phyloP scores from a whole-genome alignment of 768 basidiomycete species.

The Boletus edulis region DNA sequence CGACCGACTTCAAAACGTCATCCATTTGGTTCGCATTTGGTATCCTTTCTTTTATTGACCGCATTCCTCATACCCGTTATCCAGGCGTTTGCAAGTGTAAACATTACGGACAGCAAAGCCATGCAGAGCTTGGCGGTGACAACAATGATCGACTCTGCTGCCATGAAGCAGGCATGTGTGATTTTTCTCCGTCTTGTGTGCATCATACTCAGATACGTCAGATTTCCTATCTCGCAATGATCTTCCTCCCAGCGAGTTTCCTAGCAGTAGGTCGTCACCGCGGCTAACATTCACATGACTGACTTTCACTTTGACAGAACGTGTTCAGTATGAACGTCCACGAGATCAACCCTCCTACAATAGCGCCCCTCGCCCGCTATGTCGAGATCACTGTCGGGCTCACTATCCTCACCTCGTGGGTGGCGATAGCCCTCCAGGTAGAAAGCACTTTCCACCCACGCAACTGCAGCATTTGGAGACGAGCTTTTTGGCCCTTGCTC shows the following conservation, averaged over 20 bases:
- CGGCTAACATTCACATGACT: background rate
- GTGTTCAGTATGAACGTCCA: conserved; percentile 31
- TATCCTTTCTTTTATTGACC: background rate
- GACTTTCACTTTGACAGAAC: conserved; percentile 25
- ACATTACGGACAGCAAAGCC: conserved; percentile 49
- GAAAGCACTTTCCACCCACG: conserved; percentile 16
- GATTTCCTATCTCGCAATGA: conserved; percentile 54
- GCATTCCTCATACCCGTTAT: background rate
- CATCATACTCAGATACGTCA: conserved; percentile 19
- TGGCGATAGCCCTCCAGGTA: conserved; percentile 50
- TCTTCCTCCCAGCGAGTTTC: conserved; percentile 57
- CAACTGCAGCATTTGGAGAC: background rate
- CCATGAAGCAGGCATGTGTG: conserved; percentile 33
- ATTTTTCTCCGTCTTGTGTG: background rate
- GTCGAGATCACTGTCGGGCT: conserved; percentile 42
- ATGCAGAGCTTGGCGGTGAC: conserved; percentile 50
- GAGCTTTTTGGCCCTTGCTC: conserved; percentile 21
- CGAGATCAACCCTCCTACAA: conserved; percentile 28
- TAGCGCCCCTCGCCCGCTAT: conserved; percentile 36
- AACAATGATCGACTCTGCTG: conserved; percentile 40
- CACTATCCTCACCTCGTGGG: conserved; percentile 53
- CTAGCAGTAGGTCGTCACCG: conserved; percentile 22
- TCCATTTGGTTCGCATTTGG: conserved; percentile 27
- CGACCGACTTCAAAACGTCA: conserved; percentile 35
- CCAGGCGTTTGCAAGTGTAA: conserved; percentile 60